Conservation (phyloP, 257 asterid species). For the Fraxinus americana region DNA sequence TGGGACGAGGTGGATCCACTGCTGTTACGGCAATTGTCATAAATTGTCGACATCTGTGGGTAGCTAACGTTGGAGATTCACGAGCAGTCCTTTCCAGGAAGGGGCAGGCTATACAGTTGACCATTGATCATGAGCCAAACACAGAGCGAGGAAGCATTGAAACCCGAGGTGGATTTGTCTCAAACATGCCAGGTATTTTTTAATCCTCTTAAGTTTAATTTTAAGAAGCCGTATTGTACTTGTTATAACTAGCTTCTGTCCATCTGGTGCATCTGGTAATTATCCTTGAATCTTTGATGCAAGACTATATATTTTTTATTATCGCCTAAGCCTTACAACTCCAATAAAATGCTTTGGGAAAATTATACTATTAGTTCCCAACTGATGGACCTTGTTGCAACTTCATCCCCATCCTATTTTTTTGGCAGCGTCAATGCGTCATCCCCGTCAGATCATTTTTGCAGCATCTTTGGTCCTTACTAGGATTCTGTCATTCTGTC, state of each 20-base stretch:
- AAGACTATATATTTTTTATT: neutral
- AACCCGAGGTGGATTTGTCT: conserved; percentile 87
- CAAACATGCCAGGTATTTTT: conserved; percentile 87
- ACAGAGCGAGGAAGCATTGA: conserved; percentile 82
- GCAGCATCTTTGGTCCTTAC: neutral
- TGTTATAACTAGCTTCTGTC: neutral
- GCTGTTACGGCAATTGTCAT: conserved; percentile 90
- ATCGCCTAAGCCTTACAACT: neutral
- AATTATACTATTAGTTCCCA: neutral
- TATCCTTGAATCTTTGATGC: no score
- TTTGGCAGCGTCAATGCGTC: neutral
- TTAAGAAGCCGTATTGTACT: neutral
- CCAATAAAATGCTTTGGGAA: neutral
- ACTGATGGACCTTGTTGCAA: neutral
- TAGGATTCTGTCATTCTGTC: neutral
- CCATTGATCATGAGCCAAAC: conserved; percentile 87
- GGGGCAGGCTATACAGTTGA: conserved; percentile 88
- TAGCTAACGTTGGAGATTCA: conserved; percentile 95
- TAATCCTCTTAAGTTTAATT: neutral
- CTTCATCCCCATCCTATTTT: neutral
- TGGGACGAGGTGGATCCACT: conserved; percentile 97
- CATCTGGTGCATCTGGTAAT: neutral
- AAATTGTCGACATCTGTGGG: conserved; percentile 64
- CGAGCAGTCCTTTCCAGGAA: conserved; percentile 82
- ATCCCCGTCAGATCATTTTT: neutral